These are phyloP conservation scores for Volvox reticuliferus DNA, from an alignment of 139 green algal genomes.

Conservation along the genomic window DNA sequence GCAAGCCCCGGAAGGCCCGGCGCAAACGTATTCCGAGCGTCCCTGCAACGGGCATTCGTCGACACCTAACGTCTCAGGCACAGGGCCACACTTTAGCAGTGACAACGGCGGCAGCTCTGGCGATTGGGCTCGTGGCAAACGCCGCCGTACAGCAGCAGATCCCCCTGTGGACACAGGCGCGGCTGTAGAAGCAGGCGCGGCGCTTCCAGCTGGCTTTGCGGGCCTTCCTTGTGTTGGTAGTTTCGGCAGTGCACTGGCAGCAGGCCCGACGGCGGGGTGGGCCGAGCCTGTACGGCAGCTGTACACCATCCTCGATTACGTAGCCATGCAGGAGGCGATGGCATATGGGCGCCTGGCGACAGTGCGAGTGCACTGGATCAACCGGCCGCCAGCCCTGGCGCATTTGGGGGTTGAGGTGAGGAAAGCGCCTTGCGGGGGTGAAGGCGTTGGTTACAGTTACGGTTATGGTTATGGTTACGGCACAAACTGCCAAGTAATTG, in stretches of 20 bases:
- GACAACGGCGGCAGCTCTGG: neutral
- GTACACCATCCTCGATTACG: neutral
- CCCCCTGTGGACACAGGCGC: no score
- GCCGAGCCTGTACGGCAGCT: conserved; percentile 8
- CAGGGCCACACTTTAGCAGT: neutral
- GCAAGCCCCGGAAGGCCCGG: neutral
- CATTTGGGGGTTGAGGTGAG: neutral
- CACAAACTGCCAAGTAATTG: no score
- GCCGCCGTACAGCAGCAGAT: neutral
- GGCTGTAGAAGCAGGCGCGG: neutral
- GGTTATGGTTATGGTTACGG: no score
- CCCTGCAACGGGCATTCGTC: neutral
- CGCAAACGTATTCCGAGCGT: neutral
- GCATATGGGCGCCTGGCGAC: neutral
- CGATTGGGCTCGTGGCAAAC: neutral
- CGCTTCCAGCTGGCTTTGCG: neutral
- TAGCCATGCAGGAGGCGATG: neutral
- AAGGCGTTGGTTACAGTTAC: no score
- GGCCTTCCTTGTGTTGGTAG: neutral
- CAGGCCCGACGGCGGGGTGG: neutral
- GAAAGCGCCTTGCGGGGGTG: no score
- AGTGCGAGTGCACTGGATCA: neutral
- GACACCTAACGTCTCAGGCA: no score
- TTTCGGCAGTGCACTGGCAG: neutral
- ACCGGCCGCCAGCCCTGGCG: neutral